Percentiles rank a stretch among this genome's conserved stretches.
Conservation (phyloP, 768 basidiomycete genomes). For the Tulasnella sp. region DNA sequence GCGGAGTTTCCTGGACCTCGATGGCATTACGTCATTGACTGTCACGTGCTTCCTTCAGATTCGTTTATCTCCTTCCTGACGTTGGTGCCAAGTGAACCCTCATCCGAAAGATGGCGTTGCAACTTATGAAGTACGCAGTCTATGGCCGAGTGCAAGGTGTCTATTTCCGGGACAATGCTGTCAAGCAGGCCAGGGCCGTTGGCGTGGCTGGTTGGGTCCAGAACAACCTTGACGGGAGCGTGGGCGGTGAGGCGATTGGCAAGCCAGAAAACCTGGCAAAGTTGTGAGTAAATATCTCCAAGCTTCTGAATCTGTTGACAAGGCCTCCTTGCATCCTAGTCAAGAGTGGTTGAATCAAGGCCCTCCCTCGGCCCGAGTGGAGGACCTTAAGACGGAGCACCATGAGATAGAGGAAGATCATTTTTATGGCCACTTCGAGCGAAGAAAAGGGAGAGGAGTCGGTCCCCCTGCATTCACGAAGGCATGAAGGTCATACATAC, state of each 20-base stretch:
- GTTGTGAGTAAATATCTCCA: neutral
- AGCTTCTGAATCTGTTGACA: neutral
- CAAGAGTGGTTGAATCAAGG: constrained; percentile 21
- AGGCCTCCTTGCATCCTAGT: neutral
- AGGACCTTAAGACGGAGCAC: constrained; percentile 11
- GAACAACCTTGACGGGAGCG: constrained; percentile 26
- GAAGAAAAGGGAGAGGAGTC: constrained; percentile 4
- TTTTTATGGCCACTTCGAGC: constrained; percentile 14
- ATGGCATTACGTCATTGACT: no score
- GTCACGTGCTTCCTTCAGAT: no score
- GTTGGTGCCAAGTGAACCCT: no score
- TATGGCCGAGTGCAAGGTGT: constrained; percentile 27
- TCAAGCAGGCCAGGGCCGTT: neutral
- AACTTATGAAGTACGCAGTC: constrained; percentile 29
- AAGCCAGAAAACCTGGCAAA: neutral
- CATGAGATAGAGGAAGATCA: constrained; percentile 21
- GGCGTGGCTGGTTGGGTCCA: constrained; percentile 18
- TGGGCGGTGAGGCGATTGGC: constrained; percentile 30
- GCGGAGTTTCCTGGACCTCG: no score
- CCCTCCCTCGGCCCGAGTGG: constrained; percentile 7
- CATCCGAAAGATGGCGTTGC: constrained; percentile 14
- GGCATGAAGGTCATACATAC: neutral
- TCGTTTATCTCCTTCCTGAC: no score
- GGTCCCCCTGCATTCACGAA: constrained; percentile 1
- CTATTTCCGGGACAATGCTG: constrained; percentile 18